phyloP scores from a whole-genome alignment of 495 filamentous ascomycete species.

The Articulospora tetracladia region DNA sequence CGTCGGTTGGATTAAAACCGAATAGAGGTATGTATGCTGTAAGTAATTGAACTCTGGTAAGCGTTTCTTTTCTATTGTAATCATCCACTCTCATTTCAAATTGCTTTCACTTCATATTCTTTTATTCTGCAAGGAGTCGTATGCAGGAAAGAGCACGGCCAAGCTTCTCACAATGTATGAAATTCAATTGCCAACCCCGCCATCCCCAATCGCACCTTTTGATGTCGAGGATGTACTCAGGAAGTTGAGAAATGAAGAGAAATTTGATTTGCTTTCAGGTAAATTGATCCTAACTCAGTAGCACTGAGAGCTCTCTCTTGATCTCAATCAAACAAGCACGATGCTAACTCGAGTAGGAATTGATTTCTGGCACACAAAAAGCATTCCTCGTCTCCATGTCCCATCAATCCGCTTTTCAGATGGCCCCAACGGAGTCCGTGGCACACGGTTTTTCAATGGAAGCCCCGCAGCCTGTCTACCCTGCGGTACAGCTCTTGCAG shows the following conservation, averaged over 20 bases:
- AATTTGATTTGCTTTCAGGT: slow-evolving; percentile 56
- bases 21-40: too few species aligned
- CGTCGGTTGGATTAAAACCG: too few species aligned
- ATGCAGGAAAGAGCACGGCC: too few species aligned
- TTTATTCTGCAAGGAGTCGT: too few species aligned
- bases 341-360: slow-evolving; percentile 23
- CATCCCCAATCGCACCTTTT: slow-evolving; percentile 22
- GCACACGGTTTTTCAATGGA: slow-evolving; percentile 66
- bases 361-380: slow-evolving; percentile 63
- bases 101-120: too few species aligned
- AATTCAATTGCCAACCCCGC: background rate
- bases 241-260: slow-evolving; percentile 56
- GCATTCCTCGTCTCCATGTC: slow-evolving; percentile 50
- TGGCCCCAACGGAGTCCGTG: slow-evolving; percentile 70
- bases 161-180: background rate
- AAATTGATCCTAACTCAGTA: slow-evolving; percentile 23
- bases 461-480: slow-evolving; percentile 63
- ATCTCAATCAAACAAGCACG: background rate
- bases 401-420: slow-evolving; percentile 63
- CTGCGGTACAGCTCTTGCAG: slow-evolving; percentile 61
- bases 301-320: too few species aligned
- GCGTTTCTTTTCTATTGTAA: too few species aligned
- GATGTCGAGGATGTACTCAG: slow-evolving; percentile 56
- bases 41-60: too few species aligned
- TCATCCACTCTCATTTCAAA: too few species aligned